Base-by-base conservation (phyloP, 371 early-diverging fungal species). In the Rhizopus microsporus region DNA sequence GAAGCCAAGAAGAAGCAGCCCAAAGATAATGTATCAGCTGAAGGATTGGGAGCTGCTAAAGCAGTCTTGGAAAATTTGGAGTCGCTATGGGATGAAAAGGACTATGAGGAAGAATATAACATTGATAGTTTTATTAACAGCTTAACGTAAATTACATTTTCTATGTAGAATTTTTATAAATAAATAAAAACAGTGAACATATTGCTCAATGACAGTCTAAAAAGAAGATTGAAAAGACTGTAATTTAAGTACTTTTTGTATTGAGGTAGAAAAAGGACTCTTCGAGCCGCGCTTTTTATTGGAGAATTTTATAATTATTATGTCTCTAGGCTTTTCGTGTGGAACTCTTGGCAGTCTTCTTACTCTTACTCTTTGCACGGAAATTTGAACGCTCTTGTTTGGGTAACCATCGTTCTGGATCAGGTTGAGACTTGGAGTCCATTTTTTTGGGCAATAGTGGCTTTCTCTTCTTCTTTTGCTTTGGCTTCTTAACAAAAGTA, bases 61-160 rank as follows among this genome's bases (percentile, higher is more conserved):
- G 90, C 92, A 30, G 82, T 92, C 7, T 63, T 95, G 44, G 95
- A 96, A 65, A 86, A 88, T 13, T 67, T 98, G 37, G 95, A 92
- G 50, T 88, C 82, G 13, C 70, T 96, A 23, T 96, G 97, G 95
- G 96, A 96, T 51, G 91, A 96, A 54, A 91, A 87, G 62, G 94
- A 98, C 69, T 98, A 98, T 65, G 94, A 95, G 59, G 90, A 90
- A 60, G 92, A 91, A 75, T 92, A 89, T 63, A 89, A 90, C 59
- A 72, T 93, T 62, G 91, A 92, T 65, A 82, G 81, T 45, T 93
- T 93, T 67, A 90, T 93, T 52, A 80, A 80, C 16, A 85, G 88
- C n/a, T 68, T 92, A 48, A 81, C 78, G 32, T 85, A 81, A 81
- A 65, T n/a, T 10, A 16, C 7, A 30, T 53, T 29, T 37, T 62